Conservation (phyloP, 805 yeast genomes). For the Zygotorulaspora chibaensis region DNA sequence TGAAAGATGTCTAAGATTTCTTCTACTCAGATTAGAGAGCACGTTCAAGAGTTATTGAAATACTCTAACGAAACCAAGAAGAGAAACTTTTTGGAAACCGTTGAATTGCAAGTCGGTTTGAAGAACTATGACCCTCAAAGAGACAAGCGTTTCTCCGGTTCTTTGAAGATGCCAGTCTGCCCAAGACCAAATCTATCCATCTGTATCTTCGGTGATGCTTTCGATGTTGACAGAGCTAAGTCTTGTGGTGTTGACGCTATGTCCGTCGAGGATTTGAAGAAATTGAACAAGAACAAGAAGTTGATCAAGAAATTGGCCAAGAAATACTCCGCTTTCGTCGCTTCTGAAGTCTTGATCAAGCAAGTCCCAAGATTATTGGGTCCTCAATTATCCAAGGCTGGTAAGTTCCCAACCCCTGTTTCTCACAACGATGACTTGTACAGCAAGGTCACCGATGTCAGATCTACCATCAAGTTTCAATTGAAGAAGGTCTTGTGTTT, state of each 20-base stretch:
- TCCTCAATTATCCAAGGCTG: constrained; percentile 99
- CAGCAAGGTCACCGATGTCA: constrained; percentile 93
- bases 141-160: constrained; percentile 99
- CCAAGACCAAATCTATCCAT: constrained; percentile 99
- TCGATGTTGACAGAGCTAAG: constrained; percentile 99
- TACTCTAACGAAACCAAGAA: constrained; percentile 93
- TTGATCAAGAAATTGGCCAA: constrained; percentile 98
- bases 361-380: constrained; percentile 99
- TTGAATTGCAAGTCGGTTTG: constrained; percentile 98
- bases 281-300: constrained; percentile 99
- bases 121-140: constrained; percentile 99
- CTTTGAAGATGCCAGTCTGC: constrained; percentile 95
- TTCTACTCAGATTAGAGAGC: constrained; percentile 90
- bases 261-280: constrained; percentile 99
- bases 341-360: constrained; percentile 98
- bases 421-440: constrained; percentile 98
- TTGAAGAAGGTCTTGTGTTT: constrained; percentile 99
- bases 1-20: constrained; percentile 79
- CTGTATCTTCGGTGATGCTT: constrained; percentile 99
- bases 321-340: constrained; percentile 99
- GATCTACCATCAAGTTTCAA: constrained; percentile 99
- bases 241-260: constrained; percentile 98
- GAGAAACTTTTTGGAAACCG: constrained; percentile 99
- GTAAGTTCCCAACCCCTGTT: constrained; percentile 99
- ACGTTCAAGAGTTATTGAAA: constrained; percentile 88